These are phyloP conservation scores for Parastagonospora avenae DNA, from an alignment of 2,329 filamentous ascomycete species.

Conservation along the genomic window DNA sequence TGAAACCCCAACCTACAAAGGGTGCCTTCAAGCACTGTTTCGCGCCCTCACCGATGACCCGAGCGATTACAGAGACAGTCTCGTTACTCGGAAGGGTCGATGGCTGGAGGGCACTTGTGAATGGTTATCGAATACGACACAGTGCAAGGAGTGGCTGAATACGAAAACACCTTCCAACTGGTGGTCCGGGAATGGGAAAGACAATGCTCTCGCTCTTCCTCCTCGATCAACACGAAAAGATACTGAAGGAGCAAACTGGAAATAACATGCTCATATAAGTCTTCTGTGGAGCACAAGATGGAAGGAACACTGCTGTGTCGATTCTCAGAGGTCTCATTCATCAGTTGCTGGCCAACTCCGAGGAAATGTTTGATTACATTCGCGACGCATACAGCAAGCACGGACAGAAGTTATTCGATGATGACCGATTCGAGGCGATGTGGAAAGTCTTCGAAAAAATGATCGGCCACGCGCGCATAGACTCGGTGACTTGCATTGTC, in stretches of 20 bases:
- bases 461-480: not conserved
- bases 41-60: too few species aligned
- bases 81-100: too few species aligned
- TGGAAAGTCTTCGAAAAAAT: not conserved
- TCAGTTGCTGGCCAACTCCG: not conserved
- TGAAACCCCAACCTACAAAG: too few species aligned
- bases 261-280: not conserved
- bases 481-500: not conserved
- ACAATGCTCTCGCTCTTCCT: not conserved
- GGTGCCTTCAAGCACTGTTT: too few species aligned
- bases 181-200: not conserved
- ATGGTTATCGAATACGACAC: too few species aligned
- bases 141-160: too few species aligned
- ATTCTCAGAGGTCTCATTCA: not conserved
- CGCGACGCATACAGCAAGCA: not conserved
- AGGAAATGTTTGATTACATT: not conserved
- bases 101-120: too few species aligned
- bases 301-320: not conserved
- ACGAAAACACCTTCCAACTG: too few species aligned
- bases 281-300: not conserved
- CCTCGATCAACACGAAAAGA: not conserved
- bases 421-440: not conserved
- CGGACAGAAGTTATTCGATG: not conserved
- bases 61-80: too few species aligned
- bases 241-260: not conserved